These are phyloP conservation scores for Backusella parvicylindrica DNA, from an alignment of 192 early-diverging fungal species.

Conservation along the genomic window DNA sequence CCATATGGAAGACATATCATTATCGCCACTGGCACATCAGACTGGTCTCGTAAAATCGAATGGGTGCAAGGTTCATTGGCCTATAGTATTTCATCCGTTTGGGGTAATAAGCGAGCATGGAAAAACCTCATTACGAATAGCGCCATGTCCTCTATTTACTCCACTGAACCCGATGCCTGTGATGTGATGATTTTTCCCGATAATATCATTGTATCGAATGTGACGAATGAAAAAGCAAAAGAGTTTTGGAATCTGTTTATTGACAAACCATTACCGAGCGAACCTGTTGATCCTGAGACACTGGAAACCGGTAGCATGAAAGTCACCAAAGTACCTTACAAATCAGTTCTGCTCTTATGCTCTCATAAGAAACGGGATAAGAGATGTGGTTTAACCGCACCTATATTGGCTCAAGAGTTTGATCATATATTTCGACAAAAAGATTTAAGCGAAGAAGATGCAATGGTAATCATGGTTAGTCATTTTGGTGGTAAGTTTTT, in stretches of 20 bases:
- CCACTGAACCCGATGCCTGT: slow-evolving; percentile 25
- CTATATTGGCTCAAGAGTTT: slow-evolving; percentile 43
- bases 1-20: slow-evolving; percentile 45
- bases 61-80: slow-evolving; percentile 36
- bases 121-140: slow-evolving; percentile 40
- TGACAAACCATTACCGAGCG: background rate
- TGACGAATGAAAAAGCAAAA: slow-evolving; percentile 30
- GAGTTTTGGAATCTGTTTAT: slow-evolving; percentile 41
- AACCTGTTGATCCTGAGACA: background rate
- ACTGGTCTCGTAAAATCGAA: slow-evolving; percentile 39
- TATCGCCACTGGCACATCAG: slow-evolving; percentile 44
- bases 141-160: slow-evolving; percentile 21
- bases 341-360: slow-evolving; percentile 40
- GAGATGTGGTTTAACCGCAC: slow-evolving; percentile 41
- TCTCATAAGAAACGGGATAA: slow-evolving; percentile 46
- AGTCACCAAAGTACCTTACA: slow-evolving; percentile 12
- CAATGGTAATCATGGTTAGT: slow-evolving; percentile 36
- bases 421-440: slow-evolving; percentile 33
- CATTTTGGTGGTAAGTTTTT: slow-evolving; percentile 45
- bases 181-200: slow-evolving; percentile 45
- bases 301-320: background rate
- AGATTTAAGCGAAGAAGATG: slow-evolving; percentile 28
- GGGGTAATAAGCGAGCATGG: background rate
- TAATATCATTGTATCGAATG: slow-evolving; percentile 43
- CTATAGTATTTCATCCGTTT: background rate